Conservation (phyloP, 2,329 filamentous ascomycete genomes). For the Penicillium paneum region DNA sequence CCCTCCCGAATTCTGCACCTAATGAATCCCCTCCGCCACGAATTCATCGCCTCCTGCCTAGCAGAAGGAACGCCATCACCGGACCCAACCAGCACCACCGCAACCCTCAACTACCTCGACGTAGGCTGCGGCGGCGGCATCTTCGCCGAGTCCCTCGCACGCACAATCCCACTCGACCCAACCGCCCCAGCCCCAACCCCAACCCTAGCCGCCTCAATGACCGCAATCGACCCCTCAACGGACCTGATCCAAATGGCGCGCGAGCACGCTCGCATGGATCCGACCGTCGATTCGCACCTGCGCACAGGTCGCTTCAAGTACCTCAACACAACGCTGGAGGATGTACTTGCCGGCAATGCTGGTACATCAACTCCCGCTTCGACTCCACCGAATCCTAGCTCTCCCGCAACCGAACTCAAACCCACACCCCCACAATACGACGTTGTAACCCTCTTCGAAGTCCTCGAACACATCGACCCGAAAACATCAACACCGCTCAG, state of each 20-base stretch:
- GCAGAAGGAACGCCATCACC: conserved; percentile 50
- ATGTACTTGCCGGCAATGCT: conserved; percentile 18
- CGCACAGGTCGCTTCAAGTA: conserved; percentile 64
- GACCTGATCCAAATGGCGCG: conserved; percentile 61
- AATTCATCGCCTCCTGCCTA: conserved; percentile 78
- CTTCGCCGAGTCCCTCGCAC: conserved; percentile 69
- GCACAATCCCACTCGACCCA: conserved; percentile 35
- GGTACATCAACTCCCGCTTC: conserved; percentile 4
- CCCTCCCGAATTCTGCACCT: conserved; percentile 89
- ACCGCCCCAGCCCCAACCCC: conserved; percentile 23
- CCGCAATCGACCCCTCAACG: conserved; percentile 46
- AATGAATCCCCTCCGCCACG: conserved; percentile 95
- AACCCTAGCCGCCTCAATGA: conserved; percentile 42
- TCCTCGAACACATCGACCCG: conserved; percentile 84
- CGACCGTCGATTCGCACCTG: conserved; percentile 53
- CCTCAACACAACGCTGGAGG: conserved; percentile 72
- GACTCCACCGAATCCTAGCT: neutral
- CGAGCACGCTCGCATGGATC: conserved; percentile 72
- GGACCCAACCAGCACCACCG: conserved; percentile 20
- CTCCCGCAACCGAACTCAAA: neutral
- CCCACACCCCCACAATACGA: conserved; percentile 55
- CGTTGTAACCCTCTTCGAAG: conserved; percentile 85
- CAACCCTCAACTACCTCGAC: conserved; percentile 67
- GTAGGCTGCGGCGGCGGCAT: conserved; percentile 95
- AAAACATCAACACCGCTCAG: conserved; percentile 70